phyloP scores from a whole-genome alignment of 768 basidiomycete species.

The Suillus sp. region DNA sequence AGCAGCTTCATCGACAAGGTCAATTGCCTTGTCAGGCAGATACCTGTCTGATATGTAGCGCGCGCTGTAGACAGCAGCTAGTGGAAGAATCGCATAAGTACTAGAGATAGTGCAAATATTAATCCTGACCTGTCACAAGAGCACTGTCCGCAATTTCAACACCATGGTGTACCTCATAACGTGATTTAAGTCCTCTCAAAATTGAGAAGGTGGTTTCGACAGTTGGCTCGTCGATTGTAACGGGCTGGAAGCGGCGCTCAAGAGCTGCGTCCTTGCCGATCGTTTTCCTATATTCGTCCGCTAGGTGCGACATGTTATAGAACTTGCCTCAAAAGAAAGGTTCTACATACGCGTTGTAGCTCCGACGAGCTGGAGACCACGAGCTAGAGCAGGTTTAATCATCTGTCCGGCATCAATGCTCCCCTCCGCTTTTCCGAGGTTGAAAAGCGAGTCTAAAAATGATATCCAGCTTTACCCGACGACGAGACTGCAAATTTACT shows the following conservation, averaged over 20 bases:
- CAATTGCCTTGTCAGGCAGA: slow-evolving; percentile 90
- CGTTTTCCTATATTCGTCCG: slow-evolving; percentile 88
- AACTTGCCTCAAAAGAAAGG: neutral
- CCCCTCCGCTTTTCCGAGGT: slow-evolving; percentile 89
- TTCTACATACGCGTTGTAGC: slow-evolving; percentile 77
- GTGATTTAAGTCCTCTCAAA: slow-evolving; percentile 78
- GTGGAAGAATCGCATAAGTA: slow-evolving; percentile 1
- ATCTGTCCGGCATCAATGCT: slow-evolving; percentile 91
- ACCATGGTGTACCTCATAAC: slow-evolving; percentile 92
- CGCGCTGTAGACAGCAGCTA: slow-evolving; percentile 81
- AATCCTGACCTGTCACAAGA: slow-evolving; percentile 71
- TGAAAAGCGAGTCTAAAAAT: slow-evolving; percentile 69
- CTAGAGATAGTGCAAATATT: neutral
- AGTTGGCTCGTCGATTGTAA: slow-evolving; percentile 85
- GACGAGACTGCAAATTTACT: slow-evolving; percentile 35
- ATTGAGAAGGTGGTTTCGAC: slow-evolving; percentile 86
- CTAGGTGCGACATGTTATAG: slow-evolving; percentile 32
- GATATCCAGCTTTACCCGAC: neutral
- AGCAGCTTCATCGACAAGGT: slow-evolving; percentile 92
- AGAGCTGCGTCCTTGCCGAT: slow-evolving; percentile 92
- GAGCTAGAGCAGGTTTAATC: slow-evolving; percentile 89
- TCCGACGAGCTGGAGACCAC: slow-evolving; percentile 86
- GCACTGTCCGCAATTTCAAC: slow-evolving; percentile 90
- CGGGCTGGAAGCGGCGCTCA: slow-evolving; percentile 89
- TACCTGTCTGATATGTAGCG: slow-evolving; percentile 87